Evolutionary conservation across 2,329 filamentous ascomycete species (phyloP).

Genomic region (Stagonosporopsis vannaccii): DNA sequence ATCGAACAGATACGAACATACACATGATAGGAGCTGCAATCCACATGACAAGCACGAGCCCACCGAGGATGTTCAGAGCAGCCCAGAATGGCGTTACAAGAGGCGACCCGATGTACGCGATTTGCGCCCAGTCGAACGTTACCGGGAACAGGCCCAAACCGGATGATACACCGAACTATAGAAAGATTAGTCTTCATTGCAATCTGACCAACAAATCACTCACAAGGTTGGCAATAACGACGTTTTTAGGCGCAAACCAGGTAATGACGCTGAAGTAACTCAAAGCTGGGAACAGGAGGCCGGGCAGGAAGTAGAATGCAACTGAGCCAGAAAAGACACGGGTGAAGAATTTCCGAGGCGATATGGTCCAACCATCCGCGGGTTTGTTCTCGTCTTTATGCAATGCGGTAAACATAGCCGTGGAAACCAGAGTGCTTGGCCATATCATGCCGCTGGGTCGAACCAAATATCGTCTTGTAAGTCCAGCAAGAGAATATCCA

Average conservation of each 20-base stretch:
- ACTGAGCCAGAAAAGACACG: slow-evolving; percentile 75
- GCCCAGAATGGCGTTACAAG: slow-evolving; percentile 87
- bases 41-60: slow-evolving; percentile 85
- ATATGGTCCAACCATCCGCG: slow-evolving; percentile 83
- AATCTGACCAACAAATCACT: slow-evolving; percentile 16
- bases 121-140: slow-evolving; percentile 91
- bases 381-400: slow-evolving; percentile 84
- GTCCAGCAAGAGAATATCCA: slow-evolving; percentile 84
- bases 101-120: slow-evolving; percentile 86
- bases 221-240: slow-evolving; percentile 81
- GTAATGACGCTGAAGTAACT: slow-evolving; percentile 91
- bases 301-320: slow-evolving; percentile 84
- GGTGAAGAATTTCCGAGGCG: slow-evolving; percentile 84
- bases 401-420: slow-evolving; percentile 86
- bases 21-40: slow-evolving; percentile 78
- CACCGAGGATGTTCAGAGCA: slow-evolving; percentile 82
- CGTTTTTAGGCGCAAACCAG: slow-evolving; percentile 85
- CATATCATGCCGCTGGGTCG: slow-evolving; percentile 90
- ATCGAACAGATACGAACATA: slow-evolving; percentile 33
- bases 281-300: slow-evolving; percentile 80
- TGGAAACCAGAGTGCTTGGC: slow-evolving; percentile 87
- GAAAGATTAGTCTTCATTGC: slow-evolving; percentile 13
- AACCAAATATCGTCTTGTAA: slow-evolving; percentile 82
- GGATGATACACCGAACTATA: slow-evolving; percentile 78
- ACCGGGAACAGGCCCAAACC: slow-evolving; percentile 83